A percentile compares a stretch with the other conserved stretches of the same genome.
Conservation (phyloP, 2,329 filamentous ascomycete genomes). For the Coniochaeta ligniaria region DNA sequence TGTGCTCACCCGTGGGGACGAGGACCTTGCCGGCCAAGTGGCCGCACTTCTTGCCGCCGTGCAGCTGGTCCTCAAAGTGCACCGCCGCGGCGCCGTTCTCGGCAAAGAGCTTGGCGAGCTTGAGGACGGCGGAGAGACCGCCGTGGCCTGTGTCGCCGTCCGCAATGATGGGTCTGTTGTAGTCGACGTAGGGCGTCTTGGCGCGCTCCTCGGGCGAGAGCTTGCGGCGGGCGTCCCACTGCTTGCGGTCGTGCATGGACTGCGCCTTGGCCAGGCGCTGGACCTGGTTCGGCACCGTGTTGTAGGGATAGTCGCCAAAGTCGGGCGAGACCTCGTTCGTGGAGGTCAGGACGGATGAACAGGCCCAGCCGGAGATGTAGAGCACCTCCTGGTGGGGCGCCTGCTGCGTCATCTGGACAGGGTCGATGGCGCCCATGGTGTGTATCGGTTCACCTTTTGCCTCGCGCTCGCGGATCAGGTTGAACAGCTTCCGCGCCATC, state of each 20-base stretch:
- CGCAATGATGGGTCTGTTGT: constrained; percentile 88
- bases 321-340: constrained; percentile 98
- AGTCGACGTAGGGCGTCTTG: constrained; percentile 79
- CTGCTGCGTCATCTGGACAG: constrained; percentile 99
- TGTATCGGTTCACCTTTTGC: constrained; percentile 82
- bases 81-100: constrained; percentile 95
- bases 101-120: constrained; percentile 94
- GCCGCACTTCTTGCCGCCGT: constrained; percentile 97
- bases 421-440: constrained; percentile 96
- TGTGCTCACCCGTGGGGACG: constrained; percentile 89
- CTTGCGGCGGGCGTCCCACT: constrained; percentile 80
- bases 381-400: constrained; percentile 92
- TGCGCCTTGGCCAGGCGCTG: constrained; percentile 95
- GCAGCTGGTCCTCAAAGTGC: constrained; percentile 96
- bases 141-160: constrained; percentile 96
- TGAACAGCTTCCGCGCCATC: constrained; percentile 93
- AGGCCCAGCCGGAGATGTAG: constrained; percentile 96
- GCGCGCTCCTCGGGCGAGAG: constrained; percentile 67
- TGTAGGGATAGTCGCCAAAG: constrained; percentile 98
- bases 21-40: constrained; percentile 94
- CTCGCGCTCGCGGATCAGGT: constrained; percentile 71
- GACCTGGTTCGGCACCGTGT: constrained; percentile 97
- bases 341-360: constrained; percentile 82
- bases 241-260: constrained; percentile 91
- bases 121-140: constrained; percentile 85